Evolutionary conservation across 371 early-diverging fungal genomes (phyloP).

Genomic region (Zychaea mexicana): DNA sequence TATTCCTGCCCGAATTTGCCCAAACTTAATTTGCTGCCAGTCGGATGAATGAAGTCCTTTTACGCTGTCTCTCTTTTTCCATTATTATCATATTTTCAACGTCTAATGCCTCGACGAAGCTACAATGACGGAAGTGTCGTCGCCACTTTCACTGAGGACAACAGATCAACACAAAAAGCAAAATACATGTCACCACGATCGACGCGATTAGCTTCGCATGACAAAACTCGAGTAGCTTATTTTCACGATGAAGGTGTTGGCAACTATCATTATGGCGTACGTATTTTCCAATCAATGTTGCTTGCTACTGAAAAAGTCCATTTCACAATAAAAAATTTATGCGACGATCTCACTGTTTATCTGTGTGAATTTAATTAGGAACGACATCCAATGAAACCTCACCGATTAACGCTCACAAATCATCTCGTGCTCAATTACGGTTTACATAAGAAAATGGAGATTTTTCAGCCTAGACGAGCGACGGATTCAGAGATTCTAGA

Average conservation of each 20-base stretch:
- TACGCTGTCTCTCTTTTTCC: background rate
- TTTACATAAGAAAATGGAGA: constrained; percentile 85
- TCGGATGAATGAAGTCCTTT: too few relatives aligned
- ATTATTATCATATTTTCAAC: background rate
- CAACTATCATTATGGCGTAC: constrained; percentile 89
- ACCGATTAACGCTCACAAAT: constrained; percentile 90
- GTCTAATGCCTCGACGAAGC: constrained; percentile 34
- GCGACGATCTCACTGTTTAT: background rate
- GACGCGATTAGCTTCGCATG: constrained; percentile 48
- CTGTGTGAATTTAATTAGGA: constrained; percentile 38
- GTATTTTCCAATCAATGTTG: background rate
- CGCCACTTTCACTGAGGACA: constrained; percentile 46
- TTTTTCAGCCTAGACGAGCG: constrained; percentile 90
- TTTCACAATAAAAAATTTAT: background rate
- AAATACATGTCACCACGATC: constrained; percentile 35
- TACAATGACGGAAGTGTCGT: constrained; percentile 29
- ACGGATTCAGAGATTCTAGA: constrained; percentile 94
- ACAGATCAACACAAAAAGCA: constrained; percentile 36
- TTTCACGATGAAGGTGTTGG: constrained; percentile 88
- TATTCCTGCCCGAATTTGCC: too few relatives aligned
- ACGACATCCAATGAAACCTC: constrained; percentile 97
- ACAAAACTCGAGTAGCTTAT: constrained; percentile 76
- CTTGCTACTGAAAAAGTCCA: too few relatives aligned
- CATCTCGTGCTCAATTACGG: constrained; percentile 88
- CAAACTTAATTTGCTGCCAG: too few relatives aligned